Percentiles rank a stretch among this genome's conserved stretches.
These are phyloP conservation scores for Phaeotremella skinneri DNA, from an alignment of 768 basidiomycete species.

Conservation along the genomic window DNA sequence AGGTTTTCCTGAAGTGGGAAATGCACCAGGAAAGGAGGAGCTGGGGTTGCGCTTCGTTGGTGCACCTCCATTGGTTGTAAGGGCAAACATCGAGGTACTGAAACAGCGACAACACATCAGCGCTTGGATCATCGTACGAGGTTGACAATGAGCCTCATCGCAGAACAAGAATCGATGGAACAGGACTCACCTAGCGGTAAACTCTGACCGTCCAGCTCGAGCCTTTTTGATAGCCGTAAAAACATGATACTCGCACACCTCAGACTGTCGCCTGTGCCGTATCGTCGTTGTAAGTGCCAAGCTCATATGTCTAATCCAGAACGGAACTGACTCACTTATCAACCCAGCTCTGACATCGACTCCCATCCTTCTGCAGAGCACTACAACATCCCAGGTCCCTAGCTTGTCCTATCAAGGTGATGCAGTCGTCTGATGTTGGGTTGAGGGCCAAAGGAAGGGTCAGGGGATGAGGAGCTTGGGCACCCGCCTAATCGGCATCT, in stretches of 20 bases:
- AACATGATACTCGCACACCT: conserved; percentile 89
- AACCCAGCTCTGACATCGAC: conserved; percentile 80
- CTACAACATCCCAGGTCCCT: conserved; percentile 82
- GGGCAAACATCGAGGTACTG: conserved; percentile 31
- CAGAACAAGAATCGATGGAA: background rate
- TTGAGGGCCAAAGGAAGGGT: conserved; percentile 82
- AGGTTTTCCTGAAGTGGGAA: conserved; percentile 11
- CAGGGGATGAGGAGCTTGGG: conserved; percentile 65
- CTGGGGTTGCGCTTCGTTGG: background rate
- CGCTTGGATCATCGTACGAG: background rate
- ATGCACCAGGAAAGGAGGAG: background rate
- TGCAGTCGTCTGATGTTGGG: conserved; percentile 73
- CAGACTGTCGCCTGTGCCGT: conserved; percentile 59
- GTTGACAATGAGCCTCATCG: too few relatives aligned
- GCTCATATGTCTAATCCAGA: too few relatives aligned
- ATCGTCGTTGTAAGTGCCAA: too few relatives aligned
- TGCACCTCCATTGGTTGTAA: conserved; percentile 8
- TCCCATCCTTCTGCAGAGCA: conserved; percentile 74
- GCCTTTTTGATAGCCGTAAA: conserved; percentile 72
- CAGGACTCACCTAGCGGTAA: conserved; percentile 67
- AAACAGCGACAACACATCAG: background rate
- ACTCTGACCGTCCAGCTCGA: conserved; percentile 78
- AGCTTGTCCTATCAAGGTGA: conserved; percentile 80
- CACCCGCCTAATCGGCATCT: conserved; percentile 36
- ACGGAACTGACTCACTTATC: conserved; percentile 56